phyloP scores from a whole-genome alignment of 2,329 filamentous ascomycete species.

The Aspergillus cejpii region DNA sequence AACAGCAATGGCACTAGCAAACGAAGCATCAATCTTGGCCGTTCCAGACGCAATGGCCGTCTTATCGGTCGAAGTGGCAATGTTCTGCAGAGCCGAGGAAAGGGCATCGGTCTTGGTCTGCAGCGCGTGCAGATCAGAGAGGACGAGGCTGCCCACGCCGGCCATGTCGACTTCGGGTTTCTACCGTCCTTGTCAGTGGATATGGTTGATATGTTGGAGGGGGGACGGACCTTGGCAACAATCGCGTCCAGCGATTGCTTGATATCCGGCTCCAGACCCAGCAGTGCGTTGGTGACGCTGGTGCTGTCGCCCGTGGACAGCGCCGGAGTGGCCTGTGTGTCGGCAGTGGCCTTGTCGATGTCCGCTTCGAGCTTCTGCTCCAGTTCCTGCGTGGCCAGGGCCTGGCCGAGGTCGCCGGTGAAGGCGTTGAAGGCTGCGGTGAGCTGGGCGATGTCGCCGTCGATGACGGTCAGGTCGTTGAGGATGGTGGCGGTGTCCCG shows the following conservation, averaged over 20 bases:
- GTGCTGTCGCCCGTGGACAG: conserved; percentile 6
- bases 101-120: conserved; percentile 5
- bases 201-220: neutral
- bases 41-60: conserved; percentile 3
- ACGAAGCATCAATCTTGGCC: conserved; percentile 6
- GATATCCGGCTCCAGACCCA: conserved; percentile 8
- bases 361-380: conserved; percentile 5
- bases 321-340: conserved; percentile 3
- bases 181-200: neutral
- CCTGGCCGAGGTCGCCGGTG: conserved; percentile 2
- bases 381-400: conserved; percentile 1
- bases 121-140: conserved; percentile 1
- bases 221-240: conserved; percentile 7
- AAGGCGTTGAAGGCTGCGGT: conserved; percentile 2
- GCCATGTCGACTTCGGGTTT: conserved; percentile 5
- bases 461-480: conserved; percentile 7
- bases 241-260: conserved; percentile 1
- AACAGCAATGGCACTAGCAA: conserved; percentile 4
- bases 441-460: conserved; percentile 3
- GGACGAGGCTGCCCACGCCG: conserved; percentile 2
- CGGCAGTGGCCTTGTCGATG: conserved; percentile 4
- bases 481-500: conserved; percentile 7
- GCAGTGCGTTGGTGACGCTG: conserved; percentile 3
- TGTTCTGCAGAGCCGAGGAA: conserved; percentile 2
- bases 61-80: conserved; percentile 6